Evolutionary conservation across 371 early-diverging fungal genomes (phyloP), one percentile per base, ranked within the genome.

Genomic region (Circinella umbellata): DNA sequence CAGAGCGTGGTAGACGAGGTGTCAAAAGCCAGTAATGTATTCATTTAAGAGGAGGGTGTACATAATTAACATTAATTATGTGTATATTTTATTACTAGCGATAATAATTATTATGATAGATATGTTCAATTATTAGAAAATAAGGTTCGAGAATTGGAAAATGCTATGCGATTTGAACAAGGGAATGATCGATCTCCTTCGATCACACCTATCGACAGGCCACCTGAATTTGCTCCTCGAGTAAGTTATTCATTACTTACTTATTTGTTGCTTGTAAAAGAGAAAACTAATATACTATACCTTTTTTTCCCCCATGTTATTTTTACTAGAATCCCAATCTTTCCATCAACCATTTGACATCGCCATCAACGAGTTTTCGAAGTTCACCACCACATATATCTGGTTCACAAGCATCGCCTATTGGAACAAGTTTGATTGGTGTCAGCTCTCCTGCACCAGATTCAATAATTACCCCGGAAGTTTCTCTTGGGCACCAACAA

Each of bases 101-200:
- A 42, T 42, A 42, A 9, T 9, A 9, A 42, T 42, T 11, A 42
- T 42, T 11, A 42, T 42, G 42, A 42, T 42, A 74, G 75, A 36
- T 74, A 74, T 57, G 75, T 74, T n/a, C 75, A 74, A 61, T 35
- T 71, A 38, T 35, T 74, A 13, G 75, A 74, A 42, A 68, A 74
- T 34, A 71, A 68, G 55, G 75, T 74, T 51, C 73, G 68, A 59
- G 72, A 71, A 38, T 38, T 74, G 20, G 72, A 74, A 54, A 49
- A 51, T 13, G 68, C 64, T 1, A 71, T 71, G 64, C 63, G 59
- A 46, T 46, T 57, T 60, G 65, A 74, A n/a, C 60, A 69, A 17
- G 39, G 20, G 6, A 46, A 54, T 57, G 57, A 27, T 63, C 61
- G 61, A 53, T 71, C 57, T 34, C 68, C 34, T 37, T 55, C 35